Base-by-base conservation (phyloP, 2,329 filamentous ascomycete genomes). In the Penicillium sumatraense region DNA sequence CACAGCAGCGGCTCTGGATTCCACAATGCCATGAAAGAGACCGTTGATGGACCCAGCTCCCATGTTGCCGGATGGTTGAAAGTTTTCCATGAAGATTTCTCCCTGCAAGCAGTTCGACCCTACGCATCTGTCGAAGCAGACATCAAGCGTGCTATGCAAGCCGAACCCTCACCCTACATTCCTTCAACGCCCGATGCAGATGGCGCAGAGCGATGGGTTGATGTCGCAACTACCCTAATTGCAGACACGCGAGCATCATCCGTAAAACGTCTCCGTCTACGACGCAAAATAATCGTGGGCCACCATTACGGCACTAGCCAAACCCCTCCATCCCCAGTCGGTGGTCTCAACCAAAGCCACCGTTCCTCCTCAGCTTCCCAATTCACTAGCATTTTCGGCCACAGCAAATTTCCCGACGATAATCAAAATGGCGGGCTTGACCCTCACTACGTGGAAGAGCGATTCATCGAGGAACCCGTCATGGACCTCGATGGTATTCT, bases 61-160 rank as follows among this genome's bases (percentile, higher is more conserved):
- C 83, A 84, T 58, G 83, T 85, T 14, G 83, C 81, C 54, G 83
- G 83, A 3, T 86, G 82, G 79, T 65, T 86, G 20, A 81, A 79
- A 54, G 72, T 72, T 9, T 85, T 83, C 58, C 84, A 86, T 63
- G 79, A 83, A 54, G 83, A 86, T 65, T 86, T 86, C 60, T 74
- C 80, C 9, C 75, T 86, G 2, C 83, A 86, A 68, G 83, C 81
- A 13, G 81, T 85, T 33, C 78, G 79, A 33, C 82, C 82, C 3
- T 85, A 86, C 55, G 61, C 70, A 3, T 72, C 76, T 16, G 66
- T 86, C 5, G 78, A 82, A 62, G 75, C 78, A 14, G 83, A 86
- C 45, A 80, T 86, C 58, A 82, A 78, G 62, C 75, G 76, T 40
- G 80, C 82, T 6, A 86, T 86, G 83, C 76, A 76, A 41, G 76